A percentile compares a stretch with the other conserved stretches of the same genome.
Evolutionary conservation across 208 protist genomes (phyloP).

Genomic region (Endotrypanum monterogeii): DNA sequence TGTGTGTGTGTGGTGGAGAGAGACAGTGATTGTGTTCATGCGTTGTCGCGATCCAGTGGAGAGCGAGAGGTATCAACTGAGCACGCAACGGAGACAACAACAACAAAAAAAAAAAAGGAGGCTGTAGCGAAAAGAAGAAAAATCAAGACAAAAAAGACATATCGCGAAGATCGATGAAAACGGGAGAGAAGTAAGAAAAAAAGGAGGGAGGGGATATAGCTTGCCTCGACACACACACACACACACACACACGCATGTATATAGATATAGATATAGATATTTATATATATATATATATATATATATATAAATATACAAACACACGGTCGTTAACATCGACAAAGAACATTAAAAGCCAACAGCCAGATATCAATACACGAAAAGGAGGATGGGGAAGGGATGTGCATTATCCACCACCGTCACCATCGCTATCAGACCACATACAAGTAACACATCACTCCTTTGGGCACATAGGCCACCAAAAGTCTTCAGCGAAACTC

Average conservation of each 20-base stretch:
- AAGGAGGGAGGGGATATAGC: neutral
- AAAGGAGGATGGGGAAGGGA: slow-evolving; percentile 17
- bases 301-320: too few relatives aligned
- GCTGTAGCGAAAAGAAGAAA: neutral
- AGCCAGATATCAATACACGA: neutral
- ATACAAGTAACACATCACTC: neutral
- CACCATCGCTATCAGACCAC: slow-evolving; percentile 6
- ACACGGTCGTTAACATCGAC: too few relatives aligned
- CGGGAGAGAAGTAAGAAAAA: neutral
- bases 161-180: neutral
- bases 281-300: too few relatives aligned
- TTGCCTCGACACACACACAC: neutral
- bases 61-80: neutral
- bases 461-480: neutral
- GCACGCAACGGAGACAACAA: neutral
- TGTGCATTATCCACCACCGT: neutral
- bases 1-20: too few relatives aligned
- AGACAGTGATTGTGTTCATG: too few relatives aligned
- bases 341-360: neutral
- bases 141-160: neutral
- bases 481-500: too few relatives aligned
- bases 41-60: neutral
- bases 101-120: neutral
- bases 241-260: slow-evolving; percentile 3
- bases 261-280: too few relatives aligned